Base-by-base conservation (phyloP, 345 rosid species). In the Capsella bursapastoris region DNA sequence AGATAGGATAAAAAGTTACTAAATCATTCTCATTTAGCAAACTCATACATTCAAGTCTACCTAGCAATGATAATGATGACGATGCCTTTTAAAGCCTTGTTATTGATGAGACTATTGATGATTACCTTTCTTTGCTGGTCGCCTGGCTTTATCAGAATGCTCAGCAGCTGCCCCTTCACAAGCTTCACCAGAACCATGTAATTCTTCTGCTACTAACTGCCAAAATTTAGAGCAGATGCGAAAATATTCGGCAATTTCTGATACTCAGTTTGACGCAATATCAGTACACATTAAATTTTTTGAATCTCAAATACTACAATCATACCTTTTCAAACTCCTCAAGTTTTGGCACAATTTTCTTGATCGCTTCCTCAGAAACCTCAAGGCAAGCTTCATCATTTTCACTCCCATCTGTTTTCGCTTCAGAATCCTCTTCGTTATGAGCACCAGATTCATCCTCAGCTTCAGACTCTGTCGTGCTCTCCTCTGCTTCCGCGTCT, bases 321-420 rank as follows among this genome's bases (percentile, higher is more conserved):
- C 37, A 70, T 76, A 95, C 99, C 94, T 87, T 85, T 75, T 79
- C 88, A 31, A 92, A 85, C 37, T 90, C 98, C 82, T 90, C 93
- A 37, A 90, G 83, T 77, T 79, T 82, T 28, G 97, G 93, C 75
- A 84, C 78, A 70, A 90, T 88, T 84, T 96, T 92, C 83, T 80
- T 88, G 51, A 92, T 77, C 51, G 94, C 92, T 64, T 86, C 94
- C 77, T 89, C 97, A 64, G 91, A 88, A 68, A 89, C 94, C 84
- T 81, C 78, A 49, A 77, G 73, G 80, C 86, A 85, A 81, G 58
- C 89, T 83, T 76, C 96, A 66, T 82, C 90, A 60, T 83, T 81
- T 71, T 90, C 96, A 78, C 90, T 86, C 66, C 88, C 68, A 68
- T 92, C 97, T 63, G 93, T 81, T 84, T 48, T 90, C 5, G 78